A percentile compares a stretch with the other conserved stretches of the same genome.
Evolutionary conservation across 805 yeast genomes (phyloP).

Genomic region (Metschnikowia aberdeeniae): DNA sequence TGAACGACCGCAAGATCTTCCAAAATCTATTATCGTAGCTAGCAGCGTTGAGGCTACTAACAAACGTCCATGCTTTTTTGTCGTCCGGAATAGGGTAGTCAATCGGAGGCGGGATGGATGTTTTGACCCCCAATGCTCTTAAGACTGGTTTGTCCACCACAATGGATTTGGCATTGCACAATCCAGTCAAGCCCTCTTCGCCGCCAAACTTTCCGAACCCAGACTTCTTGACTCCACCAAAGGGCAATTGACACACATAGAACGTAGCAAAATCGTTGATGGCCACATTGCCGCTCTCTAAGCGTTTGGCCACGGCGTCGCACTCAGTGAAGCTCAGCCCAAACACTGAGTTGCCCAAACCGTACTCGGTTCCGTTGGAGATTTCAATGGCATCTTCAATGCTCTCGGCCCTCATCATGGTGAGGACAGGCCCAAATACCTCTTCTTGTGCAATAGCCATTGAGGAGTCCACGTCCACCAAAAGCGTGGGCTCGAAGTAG

Average conservation of each 20-base stretch:
- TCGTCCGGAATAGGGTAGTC: conserved; percentile 88
- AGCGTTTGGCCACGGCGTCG: conserved; percentile 55
- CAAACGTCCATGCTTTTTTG: conserved; percentile 84
- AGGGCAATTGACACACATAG: conserved; percentile 93
- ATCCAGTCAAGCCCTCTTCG: conserved; percentile 89
- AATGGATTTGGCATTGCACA: conserved; percentile 82
- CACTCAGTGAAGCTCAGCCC: conserved; percentile 59
- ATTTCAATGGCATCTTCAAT: conserved; percentile 67
- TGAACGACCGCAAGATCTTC: conserved; percentile 47
- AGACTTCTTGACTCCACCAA: conserved; percentile 89
- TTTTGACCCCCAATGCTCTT: conserved; percentile 51
- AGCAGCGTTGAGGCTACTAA: conserved; percentile 72
- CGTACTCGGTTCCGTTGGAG: conserved; percentile 83
- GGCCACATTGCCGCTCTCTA: conserved; percentile 89
- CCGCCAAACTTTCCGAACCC: conserved; percentile 99
- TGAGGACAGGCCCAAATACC: conserved; percentile 90
- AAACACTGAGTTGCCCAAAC: conserved; percentile 89
- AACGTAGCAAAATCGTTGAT: conserved; percentile 97
- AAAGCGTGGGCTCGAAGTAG: conserved; percentile 84
- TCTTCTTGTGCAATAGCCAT: conserved; percentile 86
- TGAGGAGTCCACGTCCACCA: conserved; percentile 69
- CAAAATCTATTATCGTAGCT: conserved; percentile 77
- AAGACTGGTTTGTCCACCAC: conserved; percentile 81
- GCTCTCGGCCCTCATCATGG: conserved; percentile 66
- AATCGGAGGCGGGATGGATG: conserved; percentile 79